Evolutionary conservation across 441 rosid genomes (phyloP), one percentile per base, ranked within the genome.

Genomic region (Adansonia grandidieri): DNA sequence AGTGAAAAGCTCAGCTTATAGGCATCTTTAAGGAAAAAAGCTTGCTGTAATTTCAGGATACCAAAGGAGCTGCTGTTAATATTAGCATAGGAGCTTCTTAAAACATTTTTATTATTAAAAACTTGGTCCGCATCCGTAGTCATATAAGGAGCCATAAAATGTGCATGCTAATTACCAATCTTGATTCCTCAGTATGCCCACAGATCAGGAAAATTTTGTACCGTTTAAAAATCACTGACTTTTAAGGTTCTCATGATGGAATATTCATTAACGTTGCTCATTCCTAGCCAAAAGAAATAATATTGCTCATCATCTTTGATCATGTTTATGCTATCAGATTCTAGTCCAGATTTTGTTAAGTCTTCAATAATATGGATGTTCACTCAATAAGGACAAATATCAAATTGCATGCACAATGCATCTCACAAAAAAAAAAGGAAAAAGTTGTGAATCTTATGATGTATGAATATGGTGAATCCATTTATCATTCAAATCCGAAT

Each of bases 141-240:
- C 6, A 22, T 60, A 20, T 60, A 60, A 60, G 19, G 37, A 60
- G 64, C 37, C 64, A 24, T 61, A 61, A 61, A 61, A 61, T 61
- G 37, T 61, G 51, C 53, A 17, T 9, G 53, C 28, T 15, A n/a
- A 67, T 14, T 15, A 5, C 45, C 22, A 65, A 3, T 28, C 70
- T 6, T 1, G 5, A 19, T 58, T 58, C 20, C 20, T 65, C 19
- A 5, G 11, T 14, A 13, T 13, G 1, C 10, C 7, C 6, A 8
- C 5, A 65, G 10, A 17, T 40, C 11, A 65, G 22, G 40, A 37
- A 65, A 6, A 40, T 6, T 15, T 7, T 8, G 4, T 1, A 28
- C 5, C 3, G 9, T 58, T 19, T 1, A 65, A 28, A 62, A 64
- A 14, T 5, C 0, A 2, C 5, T 15, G 48, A 64, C 17, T 53